phyloP scores from a whole-genome alignment of 495 filamentous ascomycete species.

The Penicillium longicatenatum region DNA sequence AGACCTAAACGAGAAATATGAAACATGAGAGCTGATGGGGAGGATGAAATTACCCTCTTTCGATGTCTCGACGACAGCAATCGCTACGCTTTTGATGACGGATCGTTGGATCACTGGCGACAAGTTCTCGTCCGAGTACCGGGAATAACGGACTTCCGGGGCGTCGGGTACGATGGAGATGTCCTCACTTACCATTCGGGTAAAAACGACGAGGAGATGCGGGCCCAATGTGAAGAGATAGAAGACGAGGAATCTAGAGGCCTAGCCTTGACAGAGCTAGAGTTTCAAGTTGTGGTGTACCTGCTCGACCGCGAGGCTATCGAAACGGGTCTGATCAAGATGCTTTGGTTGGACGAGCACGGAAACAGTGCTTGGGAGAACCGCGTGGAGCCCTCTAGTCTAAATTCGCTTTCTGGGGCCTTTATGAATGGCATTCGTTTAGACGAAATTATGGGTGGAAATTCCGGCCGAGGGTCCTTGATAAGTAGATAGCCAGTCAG shows the following conservation, averaged over 20 bases:
- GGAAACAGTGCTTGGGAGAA: slow-evolving; percentile 16
- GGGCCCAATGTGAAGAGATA: slow-evolving; percentile 2
- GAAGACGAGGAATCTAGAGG: slow-evolving; percentile 7
- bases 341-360: slow-evolving; percentile 18
- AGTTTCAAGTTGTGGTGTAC: slow-evolving; percentile 12
- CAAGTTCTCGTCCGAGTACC: slow-evolving; percentile 11
- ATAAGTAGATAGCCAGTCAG: slow-evolving; percentile 8
- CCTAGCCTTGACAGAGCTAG: slow-evolving; percentile 2
- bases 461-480: slow-evolving; percentile 3
- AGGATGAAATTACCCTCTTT: slow-evolving; percentile 11
- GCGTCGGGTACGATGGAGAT: slow-evolving; percentile 11
- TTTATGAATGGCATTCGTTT: slow-evolving; percentile 5
- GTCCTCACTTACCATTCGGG: slow-evolving; percentile 8
- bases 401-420: not conserved
- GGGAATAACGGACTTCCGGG: slow-evolving; percentile 11
- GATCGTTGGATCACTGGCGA: slow-evolving; percentile 11
- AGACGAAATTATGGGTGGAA: slow-evolving; percentile 1
- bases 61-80: slow-evolving; percentile 11
- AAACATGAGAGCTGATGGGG: slow-evolving; percentile 11
- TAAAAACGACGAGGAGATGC: slow-evolving; percentile 14
- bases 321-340: slow-evolving; percentile 13
- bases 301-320: slow-evolving; percentile 14
- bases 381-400: slow-evolving; percentile 4
- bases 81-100: slow-evolving; percentile 7
- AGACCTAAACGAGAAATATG: slow-evolving; percentile 11